A percentile compares a stretch with the other conserved stretches of the same genome.
These are phyloP conservation scores for Dendrobium huoshanense DNA, from an alignment of 106 monocot genomes.

Conservation along the genomic window DNA sequence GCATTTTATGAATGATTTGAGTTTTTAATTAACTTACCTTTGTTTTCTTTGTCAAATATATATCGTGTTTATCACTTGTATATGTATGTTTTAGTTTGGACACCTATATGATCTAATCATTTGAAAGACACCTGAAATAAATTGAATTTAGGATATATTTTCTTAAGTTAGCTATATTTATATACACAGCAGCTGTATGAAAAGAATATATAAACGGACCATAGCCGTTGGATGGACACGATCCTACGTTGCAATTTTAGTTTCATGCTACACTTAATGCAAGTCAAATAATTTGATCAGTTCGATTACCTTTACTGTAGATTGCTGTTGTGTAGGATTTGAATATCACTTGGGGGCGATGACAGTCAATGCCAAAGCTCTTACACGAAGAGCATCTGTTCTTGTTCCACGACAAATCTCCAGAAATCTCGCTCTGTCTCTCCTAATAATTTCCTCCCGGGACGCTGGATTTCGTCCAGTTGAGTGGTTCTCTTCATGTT, in stretches of 20 bases:
- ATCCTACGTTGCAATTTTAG: neutral
- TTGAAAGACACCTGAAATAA: too few species aligned
- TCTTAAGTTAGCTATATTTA: neutral
- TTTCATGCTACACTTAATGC: neutral
- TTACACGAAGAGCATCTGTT: neutral
- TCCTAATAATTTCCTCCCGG: neutral
- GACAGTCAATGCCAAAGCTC: neutral
- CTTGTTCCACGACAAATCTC: neutral
- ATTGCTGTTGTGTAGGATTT: neutral
- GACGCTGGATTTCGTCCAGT: neutral
- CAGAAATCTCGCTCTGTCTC: neutral
- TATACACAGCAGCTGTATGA: neutral
- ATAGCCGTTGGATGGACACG: neutral
- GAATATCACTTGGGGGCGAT: neutral
- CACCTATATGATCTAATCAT: too few species aligned
- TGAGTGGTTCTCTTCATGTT: neutral
- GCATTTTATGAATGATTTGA: too few species aligned
- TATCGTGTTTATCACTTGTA: too few species aligned
- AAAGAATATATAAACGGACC: neutral
- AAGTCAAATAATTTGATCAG: neutral
- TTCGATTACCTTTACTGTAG: neutral
- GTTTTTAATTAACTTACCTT: too few species aligned
- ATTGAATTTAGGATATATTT: too few species aligned
- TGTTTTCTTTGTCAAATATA: too few species aligned
- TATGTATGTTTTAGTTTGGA: too few species aligned